A percentile compares a stretch with the other conserved stretches of the same genome.
Evolutionary conservation across 257 asterid genomes (phyloP).

Genomic region (Fraxinus pennsylvanica): DNA sequence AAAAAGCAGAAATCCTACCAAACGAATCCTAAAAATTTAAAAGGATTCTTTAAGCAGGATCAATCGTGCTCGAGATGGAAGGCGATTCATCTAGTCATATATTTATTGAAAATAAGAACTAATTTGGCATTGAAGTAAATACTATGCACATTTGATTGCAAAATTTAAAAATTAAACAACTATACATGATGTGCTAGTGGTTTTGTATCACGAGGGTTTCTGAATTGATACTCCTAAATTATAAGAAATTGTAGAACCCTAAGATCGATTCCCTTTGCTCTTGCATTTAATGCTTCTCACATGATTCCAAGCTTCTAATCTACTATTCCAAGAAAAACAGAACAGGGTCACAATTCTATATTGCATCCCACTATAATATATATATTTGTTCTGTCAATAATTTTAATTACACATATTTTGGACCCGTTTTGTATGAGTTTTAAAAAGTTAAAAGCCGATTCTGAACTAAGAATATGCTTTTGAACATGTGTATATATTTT

Average conservation of each 20-base stretch:
- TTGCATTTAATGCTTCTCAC: conserved; percentile 92
- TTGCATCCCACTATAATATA: conserved; percentile 15
- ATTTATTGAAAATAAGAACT: background rate
- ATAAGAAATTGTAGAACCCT: conserved; percentile 40
- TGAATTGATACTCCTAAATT: conserved; percentile 54
- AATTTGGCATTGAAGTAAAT: no score
- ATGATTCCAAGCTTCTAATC: conserved; percentile 87
- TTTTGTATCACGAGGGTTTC: conserved; percentile 70
- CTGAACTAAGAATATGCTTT: no score
- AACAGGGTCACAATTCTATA: conserved; percentile 38
- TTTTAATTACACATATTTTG: background rate
- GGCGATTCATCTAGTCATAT: background rate
- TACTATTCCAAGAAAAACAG: conserved; percentile 70
- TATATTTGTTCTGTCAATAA: conserved; percentile 7
- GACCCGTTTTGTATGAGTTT: no score
- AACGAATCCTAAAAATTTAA: no score
- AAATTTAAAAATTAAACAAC: background rate
- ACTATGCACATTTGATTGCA: background rate
- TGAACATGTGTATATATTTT: no score
- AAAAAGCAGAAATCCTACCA: background rate
- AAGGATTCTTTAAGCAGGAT: background rate
- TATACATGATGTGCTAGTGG: conserved; percentile 33
- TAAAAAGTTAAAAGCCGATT: no score
- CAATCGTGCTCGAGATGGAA: background rate
- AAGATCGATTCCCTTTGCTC: conserved; percentile 64